Percentiles rank a stretch among this genome's conserved stretches.
phyloP scores from a whole-genome alignment of 2,329 filamentous ascomycete genomes.

The Venturia oleaginea region DNA sequence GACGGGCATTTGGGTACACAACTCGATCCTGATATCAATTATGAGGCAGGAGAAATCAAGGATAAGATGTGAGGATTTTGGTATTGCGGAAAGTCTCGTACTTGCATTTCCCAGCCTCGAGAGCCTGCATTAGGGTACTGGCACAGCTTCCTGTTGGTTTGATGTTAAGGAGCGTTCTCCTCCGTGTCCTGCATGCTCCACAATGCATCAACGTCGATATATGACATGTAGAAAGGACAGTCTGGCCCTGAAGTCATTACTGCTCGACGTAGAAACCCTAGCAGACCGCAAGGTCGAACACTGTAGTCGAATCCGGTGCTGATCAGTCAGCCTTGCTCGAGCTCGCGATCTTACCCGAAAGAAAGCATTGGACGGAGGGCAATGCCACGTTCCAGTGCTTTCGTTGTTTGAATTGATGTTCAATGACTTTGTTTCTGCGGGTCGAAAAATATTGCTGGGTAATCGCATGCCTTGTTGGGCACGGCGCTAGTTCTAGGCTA shows the following conservation, averaged over 20 bases:
- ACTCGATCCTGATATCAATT: conserved; percentile 58
- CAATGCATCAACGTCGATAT: not conserved
- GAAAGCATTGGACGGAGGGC: not conserved
- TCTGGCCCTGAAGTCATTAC: not conserved
- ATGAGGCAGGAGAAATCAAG: conserved; percentile 3
- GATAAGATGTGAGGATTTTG: not conserved
- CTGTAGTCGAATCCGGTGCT: no score
- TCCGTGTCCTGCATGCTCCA: not conserved
- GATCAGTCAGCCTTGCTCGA: not conserved
- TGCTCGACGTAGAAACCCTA: not conserved
- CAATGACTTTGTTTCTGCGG: not conserved
- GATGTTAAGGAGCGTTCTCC: not conserved
- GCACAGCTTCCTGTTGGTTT: not conserved
- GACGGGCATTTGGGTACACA: conserved; percentile 69
- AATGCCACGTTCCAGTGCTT: not conserved
- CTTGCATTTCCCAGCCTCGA: not conserved
- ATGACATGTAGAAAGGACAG: not conserved
- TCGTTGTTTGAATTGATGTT: not conserved
- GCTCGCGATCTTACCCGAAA: not conserved
- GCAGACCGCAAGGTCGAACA: no score
- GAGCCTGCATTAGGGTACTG: not conserved
- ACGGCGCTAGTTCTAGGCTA: no score
- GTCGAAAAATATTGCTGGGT: no score
- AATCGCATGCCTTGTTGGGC: no score
- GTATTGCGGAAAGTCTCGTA: not conserved